phyloP scores from a whole-genome alignment of 768 basidiomycete species.

The Mycena amicta region DNA sequence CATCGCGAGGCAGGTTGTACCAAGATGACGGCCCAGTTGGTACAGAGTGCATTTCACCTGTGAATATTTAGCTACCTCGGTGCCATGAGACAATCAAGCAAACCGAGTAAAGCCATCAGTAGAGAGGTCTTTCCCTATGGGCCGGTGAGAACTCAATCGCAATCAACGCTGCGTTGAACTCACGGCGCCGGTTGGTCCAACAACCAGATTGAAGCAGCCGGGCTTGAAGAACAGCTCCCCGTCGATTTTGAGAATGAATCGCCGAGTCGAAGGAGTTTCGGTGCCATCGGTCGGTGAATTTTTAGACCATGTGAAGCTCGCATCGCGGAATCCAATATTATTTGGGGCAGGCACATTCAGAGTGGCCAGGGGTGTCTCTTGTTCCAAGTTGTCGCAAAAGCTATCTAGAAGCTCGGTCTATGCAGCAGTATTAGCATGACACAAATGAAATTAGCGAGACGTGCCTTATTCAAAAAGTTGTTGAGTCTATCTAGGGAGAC shows the following conservation, averaged over 20 bases:
- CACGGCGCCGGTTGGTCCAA: no score
- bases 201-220: no score
- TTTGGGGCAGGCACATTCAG: slow-evolving; percentile 15
- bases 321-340: no score
- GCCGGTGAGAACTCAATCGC: no score
- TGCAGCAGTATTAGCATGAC: neutral
- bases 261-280: slow-evolving; percentile 43
- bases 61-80: neutral
- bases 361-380: slow-evolving; percentile 1
- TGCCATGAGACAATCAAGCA: slow-evolving; percentile 14
- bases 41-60: no score
- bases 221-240: no score
- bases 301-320: slow-evolving; percentile 57
- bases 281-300: slow-evolving; percentile 21
- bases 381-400: slow-evolving; percentile 30
- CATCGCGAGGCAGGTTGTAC: no score
- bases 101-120: no score
- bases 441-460: slow-evolving; percentile 1
- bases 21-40: no score
- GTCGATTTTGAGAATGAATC: slow-evolving; percentile 53
- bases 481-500: slow-evolving; percentile 64
- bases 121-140: slow-evolving; percentile 59
- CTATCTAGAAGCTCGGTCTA: slow-evolving; percentile 53
- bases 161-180: no score
- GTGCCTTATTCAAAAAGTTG: slow-evolving; percentile 42